Base-by-base conservation (phyloP, 352 stramenopile species). In the Pythium grandisporangium region DNA sequence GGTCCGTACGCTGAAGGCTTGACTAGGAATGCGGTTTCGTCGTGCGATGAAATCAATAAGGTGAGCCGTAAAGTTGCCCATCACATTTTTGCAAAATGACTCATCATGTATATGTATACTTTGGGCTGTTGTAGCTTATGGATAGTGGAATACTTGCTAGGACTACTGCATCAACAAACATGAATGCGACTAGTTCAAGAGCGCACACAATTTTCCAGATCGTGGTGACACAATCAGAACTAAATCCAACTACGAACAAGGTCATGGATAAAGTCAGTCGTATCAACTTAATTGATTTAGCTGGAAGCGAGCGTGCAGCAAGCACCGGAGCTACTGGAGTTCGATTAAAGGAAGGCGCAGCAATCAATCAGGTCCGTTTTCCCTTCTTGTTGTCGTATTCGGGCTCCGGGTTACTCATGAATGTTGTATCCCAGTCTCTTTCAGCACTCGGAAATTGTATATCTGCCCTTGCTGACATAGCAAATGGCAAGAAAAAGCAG, bases 401-500 rank as follows among this genome's bases (percentile, higher is more conserved):
- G 17, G 20, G 8, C 12, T 39, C n/a, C n/a, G n/a, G 34, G 8
- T 23, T 16, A 39, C 20, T 19, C n/a, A 39, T 39, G 10, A 58
- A 51, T 21, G 13, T 24, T 29, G 6, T 25, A 35, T 16, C 3
- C 12, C 35, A 77, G 76, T 92, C 78, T 1, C 58, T 96, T 11
- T 95, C 84, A 21, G 84, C 85, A 1, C 63, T 97, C 11, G 89
- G 88, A 16, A 95, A 95, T 43, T 94, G 92, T 29, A 97, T 97
- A 47, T 96, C 83, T 11, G 83, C 83, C 4, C 58, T 97, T 8
- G 83, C 82, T 24, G 76, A 91, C 48, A 69, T 86, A 44, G 73
- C 79, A 7, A 91, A 87, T 37, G 79, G 74, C n/a, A 90, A 90
- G 42, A 93, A 84, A 35, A 87, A 88, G 32, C 54, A 72, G 3